Evolutionary conservation across 768 basidiomycete species (phyloP).

Genomic region (Hygrophorus pudorinus): DNA sequence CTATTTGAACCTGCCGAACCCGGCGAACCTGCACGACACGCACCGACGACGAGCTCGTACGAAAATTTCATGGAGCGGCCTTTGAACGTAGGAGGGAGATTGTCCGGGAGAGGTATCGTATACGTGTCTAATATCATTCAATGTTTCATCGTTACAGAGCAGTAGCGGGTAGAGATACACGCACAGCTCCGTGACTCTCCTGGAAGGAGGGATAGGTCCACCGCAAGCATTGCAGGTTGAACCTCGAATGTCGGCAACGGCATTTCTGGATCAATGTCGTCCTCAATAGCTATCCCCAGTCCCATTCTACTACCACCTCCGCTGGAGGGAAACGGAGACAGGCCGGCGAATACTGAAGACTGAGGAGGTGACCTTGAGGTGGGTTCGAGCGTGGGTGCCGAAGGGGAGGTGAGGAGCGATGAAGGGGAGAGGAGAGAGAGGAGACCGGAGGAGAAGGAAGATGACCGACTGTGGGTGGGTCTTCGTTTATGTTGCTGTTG

Average conservation of each 20-base stretch:
- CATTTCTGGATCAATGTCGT: slow-evolving; percentile 47
- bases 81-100: slow-evolving; percentile 83
- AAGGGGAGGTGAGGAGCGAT: slow-evolving; percentile 16
- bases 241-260: slow-evolving; percentile 82
- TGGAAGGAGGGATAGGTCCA: slow-evolving; percentile 74
- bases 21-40: slow-evolving; percentile 51
- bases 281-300: slow-evolving; percentile 20
- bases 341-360: slow-evolving; percentile 9
- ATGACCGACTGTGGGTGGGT: slow-evolving; percentile 37
- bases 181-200: slow-evolving; percentile 79
- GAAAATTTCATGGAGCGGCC: slow-evolving; percentile 79
- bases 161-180: slow-evolving; percentile 20
- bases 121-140: slow-evolving; percentile 56
- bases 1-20: slow-evolving; percentile 34
- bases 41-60: slow-evolving; percentile 85
- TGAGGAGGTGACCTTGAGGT: slow-evolving; percentile 8
- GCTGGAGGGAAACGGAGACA: slow-evolving; percentile 4
- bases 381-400: slow-evolving; percentile 7
- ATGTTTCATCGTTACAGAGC: neutral
- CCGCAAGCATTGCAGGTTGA: slow-evolving; percentile 79
- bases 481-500: slow-evolving; percentile 14
- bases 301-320: slow-evolving; percentile 11
- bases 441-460: slow-evolving; percentile 43
- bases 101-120: slow-evolving; percentile 60
- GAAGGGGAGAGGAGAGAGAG: slow-evolving; percentile 39